Evolutionary conservation across 768 basidiomycete genomes (phyloP).

Genomic region (Austroboletus festivus): DNA sequence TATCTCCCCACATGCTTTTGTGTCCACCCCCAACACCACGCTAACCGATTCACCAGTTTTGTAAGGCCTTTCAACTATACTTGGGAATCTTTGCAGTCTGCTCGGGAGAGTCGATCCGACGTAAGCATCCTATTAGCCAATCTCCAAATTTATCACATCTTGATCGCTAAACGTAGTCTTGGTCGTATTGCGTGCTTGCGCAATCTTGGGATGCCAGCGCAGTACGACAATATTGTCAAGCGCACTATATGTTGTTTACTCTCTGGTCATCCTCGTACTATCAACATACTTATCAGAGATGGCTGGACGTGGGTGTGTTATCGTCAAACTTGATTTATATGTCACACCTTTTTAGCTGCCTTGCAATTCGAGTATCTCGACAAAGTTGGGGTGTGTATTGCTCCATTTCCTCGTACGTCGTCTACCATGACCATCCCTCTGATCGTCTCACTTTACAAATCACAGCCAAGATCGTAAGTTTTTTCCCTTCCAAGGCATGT

Average conservation of each 20-base stretch:
- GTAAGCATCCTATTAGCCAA: constrained; percentile 10
- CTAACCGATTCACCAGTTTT: constrained; percentile 14
- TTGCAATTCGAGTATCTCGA: constrained; percentile 6
- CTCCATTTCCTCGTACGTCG: constrained; percentile 10
- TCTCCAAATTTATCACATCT: background rate
- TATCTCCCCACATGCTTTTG: background rate
- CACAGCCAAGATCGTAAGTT: constrained; percentile 13
- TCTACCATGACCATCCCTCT: background rate
- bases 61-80: background rate
- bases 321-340: background rate
- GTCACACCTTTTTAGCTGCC: background rate
- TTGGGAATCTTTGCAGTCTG: constrained; percentile 1
- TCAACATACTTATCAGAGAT: background rate
- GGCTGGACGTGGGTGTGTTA: background rate
- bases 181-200: constrained; percentile 25
- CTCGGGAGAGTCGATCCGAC: constrained; percentile 23
- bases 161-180: constrained; percentile 13
- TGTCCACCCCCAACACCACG: background rate
- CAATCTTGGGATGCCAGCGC: constrained; percentile 17
- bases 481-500: background rate
- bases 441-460: constrained; percentile 2
- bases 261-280: background rate
- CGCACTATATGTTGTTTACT: constrained; percentile 12
- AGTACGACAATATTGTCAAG: background rate
- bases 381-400: constrained; percentile 11